Evolutionary conservation across 2,329 filamentous ascomycete genomes (phyloP).

Genomic region (Myriosclerotinia duriaeana): DNA sequence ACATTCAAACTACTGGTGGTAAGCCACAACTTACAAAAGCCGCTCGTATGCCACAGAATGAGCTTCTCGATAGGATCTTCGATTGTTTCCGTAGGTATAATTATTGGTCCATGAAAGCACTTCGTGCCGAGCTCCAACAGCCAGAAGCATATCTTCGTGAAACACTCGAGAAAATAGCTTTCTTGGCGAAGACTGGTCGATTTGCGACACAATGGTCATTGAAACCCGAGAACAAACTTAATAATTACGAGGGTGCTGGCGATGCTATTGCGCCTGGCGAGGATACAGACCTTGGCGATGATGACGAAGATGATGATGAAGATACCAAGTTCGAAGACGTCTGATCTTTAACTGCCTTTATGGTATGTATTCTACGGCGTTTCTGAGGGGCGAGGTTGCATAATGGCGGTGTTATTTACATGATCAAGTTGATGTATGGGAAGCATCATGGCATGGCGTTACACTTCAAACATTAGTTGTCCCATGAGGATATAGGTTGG

Average conservation of each 20-base stretch:
- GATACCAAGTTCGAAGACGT: slow-evolving; percentile 80
- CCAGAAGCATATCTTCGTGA: slow-evolving; percentile 92
- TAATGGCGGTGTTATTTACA: slow-evolving; percentile 15
- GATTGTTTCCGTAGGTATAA: slow-evolving; percentile 78
- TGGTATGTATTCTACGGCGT: slow-evolving; percentile 22
- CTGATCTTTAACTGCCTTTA: not conserved
- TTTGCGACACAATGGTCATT: slow-evolving; percentile 87
- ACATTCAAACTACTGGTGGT: slow-evolving; percentile 52
- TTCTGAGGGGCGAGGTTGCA: slow-evolving; percentile 2
- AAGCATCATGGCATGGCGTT: slow-evolving; percentile 22
- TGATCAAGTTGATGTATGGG: slow-evolving; percentile 9
- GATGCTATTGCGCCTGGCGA: slow-evolving; percentile 50
- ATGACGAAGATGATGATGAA: slow-evolving; percentile 62
- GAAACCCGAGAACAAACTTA: slow-evolving; percentile 65
- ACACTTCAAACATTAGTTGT: slow-evolving; percentile 2
- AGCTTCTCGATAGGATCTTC: slow-evolving; percentile 83
- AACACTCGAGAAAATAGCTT: slow-evolving; percentile 77
- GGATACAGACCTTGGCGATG: slow-evolving; percentile 52
- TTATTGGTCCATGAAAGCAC: slow-evolving; percentile 90
- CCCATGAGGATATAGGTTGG: not conserved
- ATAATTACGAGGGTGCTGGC: slow-evolving; percentile 53
- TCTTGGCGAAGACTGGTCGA: slow-evolving; percentile 76
- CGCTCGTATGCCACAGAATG: slow-evolving; percentile 83
- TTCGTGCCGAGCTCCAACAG: slow-evolving; percentile 76
- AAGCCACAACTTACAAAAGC: slow-evolving; percentile 77